A percentile compares a stretch with the other conserved stretches of the same genome.
These are phyloP conservation scores for Dendryphion nanum DNA, from an alignment of 2,329 filamentous ascomycete genomes.

Conservation along the genomic window DNA sequence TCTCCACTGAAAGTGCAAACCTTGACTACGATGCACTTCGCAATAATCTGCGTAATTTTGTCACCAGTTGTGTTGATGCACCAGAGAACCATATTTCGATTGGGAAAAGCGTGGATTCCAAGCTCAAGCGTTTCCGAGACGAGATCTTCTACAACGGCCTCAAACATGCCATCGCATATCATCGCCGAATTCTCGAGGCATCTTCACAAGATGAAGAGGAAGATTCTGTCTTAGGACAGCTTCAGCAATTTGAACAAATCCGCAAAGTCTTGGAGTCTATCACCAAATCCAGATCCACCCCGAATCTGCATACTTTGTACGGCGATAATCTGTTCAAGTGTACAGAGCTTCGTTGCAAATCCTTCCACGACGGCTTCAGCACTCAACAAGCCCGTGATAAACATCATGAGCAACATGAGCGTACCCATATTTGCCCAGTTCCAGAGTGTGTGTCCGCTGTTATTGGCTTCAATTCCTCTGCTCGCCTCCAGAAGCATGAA, in stretches of 20 bases:
- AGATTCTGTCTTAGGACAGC: too few relatives aligned
- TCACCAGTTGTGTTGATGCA: too few relatives aligned
- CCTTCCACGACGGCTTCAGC: constrained; percentile 46
- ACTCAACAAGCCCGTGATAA: constrained; percentile 26
- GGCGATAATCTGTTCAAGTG: constrained; percentile 42
- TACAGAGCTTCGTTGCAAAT: constrained; percentile 39
- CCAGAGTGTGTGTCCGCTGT: constrained; percentile 34
- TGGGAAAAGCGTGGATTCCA: too few relatives aligned
- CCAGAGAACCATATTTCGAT: too few relatives aligned
- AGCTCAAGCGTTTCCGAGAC: too few relatives aligned
- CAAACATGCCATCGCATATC: too few relatives aligned
- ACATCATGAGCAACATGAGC: constrained; percentile 42
- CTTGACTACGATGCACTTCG: constrained; percentile 22
- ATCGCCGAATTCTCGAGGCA: too few relatives aligned
- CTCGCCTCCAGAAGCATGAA: too few relatives aligned
- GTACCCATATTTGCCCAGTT: constrained; percentile 41
- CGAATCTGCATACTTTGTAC: constrained; percentile 37
- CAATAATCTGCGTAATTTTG: constrained; percentile 6
- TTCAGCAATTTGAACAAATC: constrained; percentile 27
- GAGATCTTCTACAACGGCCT: too few relatives aligned
- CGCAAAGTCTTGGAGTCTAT: constrained; percentile 25
- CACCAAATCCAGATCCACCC: constrained; percentile 20
- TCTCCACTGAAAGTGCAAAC: too few relatives aligned
- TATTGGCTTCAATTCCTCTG: constrained; percentile 45
- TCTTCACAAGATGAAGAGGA: too few relatives aligned